phyloP scores from a whole-genome alignment of 495 filamentous ascomycete genomes.

The Tuber melanosporum region DNA sequence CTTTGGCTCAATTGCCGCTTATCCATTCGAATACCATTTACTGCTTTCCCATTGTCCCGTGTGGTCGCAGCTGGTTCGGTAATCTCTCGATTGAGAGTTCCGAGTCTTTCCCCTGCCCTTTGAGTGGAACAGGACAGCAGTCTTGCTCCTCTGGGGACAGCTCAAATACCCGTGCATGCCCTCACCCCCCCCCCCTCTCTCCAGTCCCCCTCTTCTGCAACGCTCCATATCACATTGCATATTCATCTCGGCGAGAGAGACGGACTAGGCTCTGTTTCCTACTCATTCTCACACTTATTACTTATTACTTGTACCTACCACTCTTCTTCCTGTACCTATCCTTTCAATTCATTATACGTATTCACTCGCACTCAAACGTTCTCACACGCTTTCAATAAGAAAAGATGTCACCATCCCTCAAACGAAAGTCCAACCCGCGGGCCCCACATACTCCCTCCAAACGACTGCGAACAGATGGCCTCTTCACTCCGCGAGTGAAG shows the following conservation, averaged over 20 bases:
- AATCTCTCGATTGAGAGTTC: slow-evolving; percentile 33
- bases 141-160: slow-evolving; percentile 22
- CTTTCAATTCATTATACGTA: background rate
- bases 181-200: slow-evolving; percentile 12
- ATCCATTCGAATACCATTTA: background rate
- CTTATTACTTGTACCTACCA: background rate
- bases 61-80: slow-evolving; percentile 31
- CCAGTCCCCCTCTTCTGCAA: slow-evolving; percentile 30
- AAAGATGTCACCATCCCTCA: slow-evolving; percentile 16
- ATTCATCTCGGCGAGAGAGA: slow-evolving; percentile 11
- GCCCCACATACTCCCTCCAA: slow-evolving; percentile 18
- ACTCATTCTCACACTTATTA: background rate
- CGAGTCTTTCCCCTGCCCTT: slow-evolving; percentile 19
- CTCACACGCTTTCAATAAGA: background rate
- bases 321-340: slow-evolving; percentile 1
- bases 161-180: slow-evolving; percentile 28
- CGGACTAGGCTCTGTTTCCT: background rate
- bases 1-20: background rate
- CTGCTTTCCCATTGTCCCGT: slow-evolving; percentile 3
- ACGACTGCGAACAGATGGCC: slow-evolving; percentile 19
- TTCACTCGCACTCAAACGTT: slow-evolving; percentile 2
- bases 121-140: slow-evolving; percentile 4
- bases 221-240: slow-evolving; percentile 31
- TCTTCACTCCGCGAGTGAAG: slow-evolving; percentile 27
- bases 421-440: slow-evolving; percentile 26